Evolutionary conservation across 2,329 filamentous ascomycete genomes (phyloP).

Genomic region (Talaromyces islandicus): DNA sequence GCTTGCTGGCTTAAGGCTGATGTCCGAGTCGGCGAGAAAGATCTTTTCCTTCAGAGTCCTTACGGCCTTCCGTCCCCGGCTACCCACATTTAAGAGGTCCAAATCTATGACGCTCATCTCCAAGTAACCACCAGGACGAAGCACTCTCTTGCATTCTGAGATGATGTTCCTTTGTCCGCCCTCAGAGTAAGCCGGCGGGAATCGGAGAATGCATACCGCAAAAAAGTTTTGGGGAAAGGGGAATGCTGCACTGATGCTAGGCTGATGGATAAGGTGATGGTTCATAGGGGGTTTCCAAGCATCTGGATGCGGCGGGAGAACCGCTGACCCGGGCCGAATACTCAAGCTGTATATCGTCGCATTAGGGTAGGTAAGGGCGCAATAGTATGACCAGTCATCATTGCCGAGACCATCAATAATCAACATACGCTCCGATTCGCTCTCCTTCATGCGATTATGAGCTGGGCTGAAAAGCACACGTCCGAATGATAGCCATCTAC

Average conservation of each 20-base stretch:
- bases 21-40: slow-evolving; percentile 33
- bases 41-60: slow-evolving; percentile 42
- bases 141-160: slow-evolving; percentile 44
- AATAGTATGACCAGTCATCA: slow-evolving; percentile 49
- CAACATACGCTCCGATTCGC: slow-evolving; percentile 38
- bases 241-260: slow-evolving; percentile 34
- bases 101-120: slow-evolving; percentile 45
- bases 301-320: slow-evolving; percentile 29
- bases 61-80: slow-evolving; percentile 39
- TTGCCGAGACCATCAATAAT: slow-evolving; percentile 47
- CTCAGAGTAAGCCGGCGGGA: slow-evolving; percentile 42
- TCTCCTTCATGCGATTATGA: slow-evolving; percentile 38
- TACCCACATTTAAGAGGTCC: slow-evolving; percentile 48
- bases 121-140: slow-evolving; percentile 44
- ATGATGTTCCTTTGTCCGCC: slow-evolving; percentile 37
- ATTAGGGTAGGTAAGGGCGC: slow-evolving; percentile 42
- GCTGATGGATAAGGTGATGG: slow-evolving; percentile 38
- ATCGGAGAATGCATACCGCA: slow-evolving; percentile 40
- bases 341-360: slow-evolving; percentile 41
- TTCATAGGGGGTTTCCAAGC: slow-evolving; percentile 39
- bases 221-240: slow-evolving; percentile 45
- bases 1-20: slow-evolving; percentile 42
- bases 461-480: slow-evolving; percentile 46
- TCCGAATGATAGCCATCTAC: slow-evolving; percentile 46
- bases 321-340: slow-evolving; percentile 26